Base-by-base conservation (phyloP, 2,329 filamentous ascomycete species). In the Colletotrichum theobromicola region DNA sequence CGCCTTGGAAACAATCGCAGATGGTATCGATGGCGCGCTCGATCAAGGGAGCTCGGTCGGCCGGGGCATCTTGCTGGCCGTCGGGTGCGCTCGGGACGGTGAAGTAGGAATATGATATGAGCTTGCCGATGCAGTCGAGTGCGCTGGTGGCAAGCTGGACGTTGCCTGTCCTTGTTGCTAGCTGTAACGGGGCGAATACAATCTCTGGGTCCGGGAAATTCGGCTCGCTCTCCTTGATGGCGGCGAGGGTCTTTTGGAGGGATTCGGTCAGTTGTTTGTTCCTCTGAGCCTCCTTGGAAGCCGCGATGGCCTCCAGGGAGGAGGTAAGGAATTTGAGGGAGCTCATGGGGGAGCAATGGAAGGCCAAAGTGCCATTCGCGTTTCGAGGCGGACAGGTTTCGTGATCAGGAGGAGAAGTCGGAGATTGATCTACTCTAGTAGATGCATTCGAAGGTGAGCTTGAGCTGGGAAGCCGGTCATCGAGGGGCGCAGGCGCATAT, bases 91-190 rank as follows among this genome's bases (percentile, higher is more conserved):
- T 88, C 42, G 93, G 90, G 64, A 95, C 91, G 63, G 96, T 96
- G 84, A 99, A 98, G 88, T 98, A 98, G 21, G 97, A 98, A 84
- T 98, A 99, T 80, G 96, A 98, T 82, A 98, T 98, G 76, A 99
- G 92, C 87, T 99, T 99, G 80, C 97, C 97, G 80, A 99, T 98
- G 85, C 96, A 98, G 85, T 99, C 97, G 81, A 99, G 91, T 8
- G 97, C 96, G 46, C 94, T 94, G 26, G 95, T 98, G 75, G 95
- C 94, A 61, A 99, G 89, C 73, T 95, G 92, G 67, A 96, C 93
- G 80, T 95, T 98, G 79, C 93, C 91, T 12, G 95, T 94, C 82
- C 95, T 95, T 42, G 96, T 96, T 62, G 97, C 97, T 55, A 98
- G 90, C 81, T 97, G 94, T 35, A 99, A 86, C 16, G 97, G 97